phyloP scores from a whole-genome alignment of 768 basidiomycete genomes.

The Kwoniella mangroviensis region DNA sequence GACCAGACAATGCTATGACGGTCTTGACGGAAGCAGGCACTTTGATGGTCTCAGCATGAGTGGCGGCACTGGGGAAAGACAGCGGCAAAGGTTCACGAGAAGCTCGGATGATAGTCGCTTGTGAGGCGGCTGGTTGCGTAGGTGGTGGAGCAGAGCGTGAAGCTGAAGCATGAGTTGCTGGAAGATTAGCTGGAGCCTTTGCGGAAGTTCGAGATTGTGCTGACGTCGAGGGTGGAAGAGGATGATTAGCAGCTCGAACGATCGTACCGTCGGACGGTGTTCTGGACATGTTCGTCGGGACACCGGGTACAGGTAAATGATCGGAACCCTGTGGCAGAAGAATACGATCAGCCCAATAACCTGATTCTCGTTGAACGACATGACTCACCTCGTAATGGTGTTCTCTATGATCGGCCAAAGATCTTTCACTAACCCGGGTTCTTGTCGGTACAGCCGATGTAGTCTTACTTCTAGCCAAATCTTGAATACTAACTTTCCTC shows the following conservation, averaged over 20 bases:
- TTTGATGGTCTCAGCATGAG: slow-evolving; percentile 1
- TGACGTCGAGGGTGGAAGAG: slow-evolving; percentile 9
- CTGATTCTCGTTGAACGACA: neutral
- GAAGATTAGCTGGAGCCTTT: neutral
- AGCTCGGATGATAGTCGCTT: slow-evolving; percentile 12
- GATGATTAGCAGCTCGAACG: slow-evolving; percentile 12
- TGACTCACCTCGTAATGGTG: slow-evolving; percentile 16
- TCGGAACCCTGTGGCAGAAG: neutral
- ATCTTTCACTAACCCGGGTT: neutral
- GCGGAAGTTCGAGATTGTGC: neutral
- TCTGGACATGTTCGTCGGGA: neutral
- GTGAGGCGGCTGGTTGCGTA: neutral
- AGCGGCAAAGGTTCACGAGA: slow-evolving; percentile 14
- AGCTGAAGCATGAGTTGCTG: neutral
- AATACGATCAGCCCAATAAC: neutral
- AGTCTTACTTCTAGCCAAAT: slow-evolving; percentile 8
- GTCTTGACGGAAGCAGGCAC: slow-evolving; percentile 12
- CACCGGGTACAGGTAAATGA: slow-evolving; percentile 10
- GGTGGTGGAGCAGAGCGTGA: neutral
- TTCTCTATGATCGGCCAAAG: neutral
- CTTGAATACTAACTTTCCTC: neutral
- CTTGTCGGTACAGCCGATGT: neutral
- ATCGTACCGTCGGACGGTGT: slow-evolving; percentile 11
- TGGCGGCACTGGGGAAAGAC: neutral
- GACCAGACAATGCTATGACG: neutral